A percentile compares a stretch with the other conserved stretches of the same genome.
Conservation (phyloP, 371 early-diverging fungal genomes). For the Mucor irregularis region DNA sequence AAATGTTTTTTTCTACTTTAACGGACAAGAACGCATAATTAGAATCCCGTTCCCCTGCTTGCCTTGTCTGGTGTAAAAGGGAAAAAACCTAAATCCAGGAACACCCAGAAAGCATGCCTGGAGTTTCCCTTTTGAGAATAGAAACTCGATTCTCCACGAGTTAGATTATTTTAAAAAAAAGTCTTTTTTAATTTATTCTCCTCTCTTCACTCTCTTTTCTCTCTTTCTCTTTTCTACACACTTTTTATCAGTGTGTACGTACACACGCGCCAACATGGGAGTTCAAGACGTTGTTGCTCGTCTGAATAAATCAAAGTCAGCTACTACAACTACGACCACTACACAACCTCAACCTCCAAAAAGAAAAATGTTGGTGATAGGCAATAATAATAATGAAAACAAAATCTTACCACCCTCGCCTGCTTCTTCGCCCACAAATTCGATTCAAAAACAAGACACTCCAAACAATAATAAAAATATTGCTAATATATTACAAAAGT, state of each 20-base stretch:
- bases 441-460: background rate
- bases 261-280: conserved; percentile 27
- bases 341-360: conserved; percentile 1
- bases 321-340: conserved; percentile 2
- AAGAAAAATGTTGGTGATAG: conserved; percentile 1
- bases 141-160: conserved; percentile 10
- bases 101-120: conserved; percentile 1
- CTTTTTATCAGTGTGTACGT: background rate
- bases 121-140: conserved; percentile 8
- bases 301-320: conserved; percentile 32
- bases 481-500: conserved; percentile 27
- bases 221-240: background rate
- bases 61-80: too few species aligned
- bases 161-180: background rate
- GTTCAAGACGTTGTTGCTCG: conserved; percentile 45
- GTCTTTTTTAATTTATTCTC: conserved; percentile 2
- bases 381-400: background rate
- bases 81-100: background rate
- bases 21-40: background rate
- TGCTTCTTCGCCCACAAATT: conserved; percentile 7
- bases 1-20: background rate
- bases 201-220: background rate
- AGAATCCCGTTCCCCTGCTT: too few species aligned
- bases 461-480: conserved; percentile 9
- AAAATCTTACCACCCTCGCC: conserved; percentile 11